Evolutionary conservation across 176 grass and related monocot species (phyloP).

Genomic region (Cenchrus purpureus): DNA sequence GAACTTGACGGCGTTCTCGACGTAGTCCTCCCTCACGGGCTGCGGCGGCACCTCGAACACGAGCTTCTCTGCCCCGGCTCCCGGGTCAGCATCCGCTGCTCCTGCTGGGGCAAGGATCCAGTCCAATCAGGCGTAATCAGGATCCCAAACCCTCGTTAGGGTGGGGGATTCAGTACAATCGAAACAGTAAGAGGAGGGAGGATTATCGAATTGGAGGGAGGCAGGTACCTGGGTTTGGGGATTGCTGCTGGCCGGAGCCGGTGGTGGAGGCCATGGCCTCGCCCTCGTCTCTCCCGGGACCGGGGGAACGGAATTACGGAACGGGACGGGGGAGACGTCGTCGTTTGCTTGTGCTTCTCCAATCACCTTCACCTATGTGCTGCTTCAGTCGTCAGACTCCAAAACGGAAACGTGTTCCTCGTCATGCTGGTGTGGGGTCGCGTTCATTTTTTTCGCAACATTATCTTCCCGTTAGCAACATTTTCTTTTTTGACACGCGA

Average conservation of each 20-base stretch:
- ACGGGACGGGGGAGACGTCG: background rate
- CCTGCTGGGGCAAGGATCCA: background rate
- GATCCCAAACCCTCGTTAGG: background rate
- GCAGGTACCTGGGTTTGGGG: background rate
- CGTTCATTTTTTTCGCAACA: background rate
- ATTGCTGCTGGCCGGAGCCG: constrained; percentile 22
- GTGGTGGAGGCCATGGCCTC: constrained; percentile 27
- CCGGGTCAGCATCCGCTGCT: constrained; percentile 2
- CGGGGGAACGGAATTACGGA: background rate
- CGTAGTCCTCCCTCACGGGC: constrained; percentile 83
- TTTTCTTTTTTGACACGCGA: background rate
- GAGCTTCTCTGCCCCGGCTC: constrained; percentile 26
- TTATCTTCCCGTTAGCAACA: background rate
- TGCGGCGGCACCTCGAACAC: constrained; percentile 46
- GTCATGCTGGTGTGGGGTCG: background rate
- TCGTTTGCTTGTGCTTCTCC: background rate
- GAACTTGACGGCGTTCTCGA: constrained; percentile 93
- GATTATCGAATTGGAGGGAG: background rate
- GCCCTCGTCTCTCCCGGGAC: background rate
- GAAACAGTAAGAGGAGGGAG: background rate
- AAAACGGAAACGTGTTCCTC: background rate
- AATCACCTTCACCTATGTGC: background rate
- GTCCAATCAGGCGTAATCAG: background rate
- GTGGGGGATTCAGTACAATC: background rate
- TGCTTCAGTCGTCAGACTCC: background rate